Evolutionary conservation across 163 green algal genomes (phyloP).

Genomic region (Chlorella variabilis): DNA sequence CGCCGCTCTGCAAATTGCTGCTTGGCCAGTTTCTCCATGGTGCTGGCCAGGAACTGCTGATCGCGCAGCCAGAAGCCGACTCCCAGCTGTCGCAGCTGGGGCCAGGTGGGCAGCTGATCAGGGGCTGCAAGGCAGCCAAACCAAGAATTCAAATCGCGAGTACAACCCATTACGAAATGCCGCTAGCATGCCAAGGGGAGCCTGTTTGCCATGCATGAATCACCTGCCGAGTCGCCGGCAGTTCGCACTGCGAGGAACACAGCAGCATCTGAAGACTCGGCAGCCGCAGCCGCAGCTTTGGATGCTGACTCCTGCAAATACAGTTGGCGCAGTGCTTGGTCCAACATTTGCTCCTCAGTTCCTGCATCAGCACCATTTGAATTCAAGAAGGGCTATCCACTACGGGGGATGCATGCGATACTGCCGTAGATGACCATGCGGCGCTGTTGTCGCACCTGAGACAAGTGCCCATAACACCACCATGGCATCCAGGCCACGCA

Average conservation of each 20-base stretch:
- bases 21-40: conserved; percentile 70
- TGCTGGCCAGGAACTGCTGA: background rate
- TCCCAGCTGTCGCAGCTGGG: conserved; percentile 65
- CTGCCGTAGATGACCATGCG: too few species aligned
- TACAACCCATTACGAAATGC: too few species aligned
- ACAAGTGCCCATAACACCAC: conserved; percentile 65
- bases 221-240: background rate
- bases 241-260: conserved; percentile 4
- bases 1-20: conserved; percentile 64
- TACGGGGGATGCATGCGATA: too few species aligned
- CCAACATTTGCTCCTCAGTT: conserved; percentile 24
- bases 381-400: too few species aligned
- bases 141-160: too few species aligned
- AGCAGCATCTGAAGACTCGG: background rate
- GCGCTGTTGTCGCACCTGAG: conserved; percentile 37
- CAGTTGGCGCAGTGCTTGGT: background rate
- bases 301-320: background rate
- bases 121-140: too few species aligned
- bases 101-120: conserved; percentile 56
- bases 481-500: conserved; percentile 49
- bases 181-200: too few species aligned
- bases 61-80: conserved; percentile 84
- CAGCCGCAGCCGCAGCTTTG: background rate
- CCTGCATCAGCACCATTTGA: conserved; percentile 28
- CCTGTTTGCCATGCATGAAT: too few species aligned